phyloP scores from a whole-genome alignment of 2,329 filamentous ascomycete genomes.

The Verticillium zaregamsianum region DNA sequence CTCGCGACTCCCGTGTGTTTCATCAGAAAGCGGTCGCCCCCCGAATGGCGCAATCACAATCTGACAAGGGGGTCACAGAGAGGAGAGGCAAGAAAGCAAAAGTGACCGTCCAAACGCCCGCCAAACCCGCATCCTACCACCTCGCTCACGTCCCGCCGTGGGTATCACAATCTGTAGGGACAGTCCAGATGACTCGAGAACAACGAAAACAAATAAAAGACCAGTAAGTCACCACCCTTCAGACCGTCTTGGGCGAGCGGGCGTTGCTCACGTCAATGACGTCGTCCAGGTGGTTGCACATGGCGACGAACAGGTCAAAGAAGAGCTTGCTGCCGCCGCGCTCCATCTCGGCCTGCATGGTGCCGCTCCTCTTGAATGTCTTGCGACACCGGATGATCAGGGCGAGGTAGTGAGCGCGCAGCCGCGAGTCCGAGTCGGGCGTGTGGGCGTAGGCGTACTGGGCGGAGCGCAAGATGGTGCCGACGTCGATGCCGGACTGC shows the following conservation, averaged over 20 bases:
- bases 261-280: conserved; percentile 80
- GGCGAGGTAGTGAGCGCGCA: conserved; percentile 95
- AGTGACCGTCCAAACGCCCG: conserved; percentile 9
- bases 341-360: conserved; percentile 99
- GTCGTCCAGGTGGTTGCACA: conserved; percentile 98
- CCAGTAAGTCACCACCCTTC: conserved; percentile 20
- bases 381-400: conserved; percentile 96
- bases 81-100: conserved; percentile 31
- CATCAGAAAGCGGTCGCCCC: conserved; percentile 39
- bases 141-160: conserved; percentile 8
- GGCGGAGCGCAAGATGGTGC: conserved; percentile 84
- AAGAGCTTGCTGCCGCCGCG: conserved; percentile 84
- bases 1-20: conserved; percentile 35
- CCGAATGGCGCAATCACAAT: conserved; percentile 44
- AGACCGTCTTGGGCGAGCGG: conserved; percentile 54
- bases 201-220: conserved; percentile 8
- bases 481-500: conserved; percentile 87
- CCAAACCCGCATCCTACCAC: conserved; percentile 8
- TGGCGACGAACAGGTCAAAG: conserved; percentile 96
- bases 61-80: conserved; percentile 41
- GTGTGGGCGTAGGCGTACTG: conserved; percentile 96
- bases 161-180: conserved; percentile 4
- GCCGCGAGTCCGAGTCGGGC: conserved; percentile 83
- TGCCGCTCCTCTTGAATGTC: conserved; percentile 97
- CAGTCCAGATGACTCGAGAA: conserved; percentile 4